Evolutionary conservation across 1,284 basidiomycete genomes (phyloP), one percentile per base, ranked within the genome.

Genomic region (Lentinula novae-zelandiae): DNA sequence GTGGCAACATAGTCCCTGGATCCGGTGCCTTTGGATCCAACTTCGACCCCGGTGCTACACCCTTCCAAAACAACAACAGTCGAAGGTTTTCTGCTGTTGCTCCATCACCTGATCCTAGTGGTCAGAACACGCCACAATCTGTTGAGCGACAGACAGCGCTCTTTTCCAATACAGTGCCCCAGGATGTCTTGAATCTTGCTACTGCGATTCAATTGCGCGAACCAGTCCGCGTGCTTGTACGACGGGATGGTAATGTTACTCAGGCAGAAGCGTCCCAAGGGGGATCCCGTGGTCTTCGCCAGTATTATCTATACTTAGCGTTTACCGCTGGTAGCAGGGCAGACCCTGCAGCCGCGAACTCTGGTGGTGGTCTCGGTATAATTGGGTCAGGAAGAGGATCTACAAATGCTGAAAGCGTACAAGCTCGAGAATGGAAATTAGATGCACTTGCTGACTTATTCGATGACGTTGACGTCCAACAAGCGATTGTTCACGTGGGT

Each of bases 381-480:
- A 95, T 95, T 65, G 95, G 95, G 17, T 94, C 93, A 27, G 93
- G 94, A 12, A 80, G 94, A 57, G 84, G 88, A 46, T 82, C 86
- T 3, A 84, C 86, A 10, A 92, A 79, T 72, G 89, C 92, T 12
- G 94, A 96, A 75, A 93, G 87, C 51, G 85, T 86, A 12, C 91
- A 94, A 71, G 95, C 95, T 40, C 85, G 93, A 64, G 96, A 98
- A 75, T 98, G 95, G 93, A 99, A 99, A 76, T 79, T 99, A 57
- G 96, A 99, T 70, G 95, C 95, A 15, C 81, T 99, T 39, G 88
- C 92, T 27, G 96, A 98, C 73, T 79, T 98, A 63, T 89, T 97
- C 66, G 94, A 96, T 55, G 96, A 98, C 71, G 84, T 93, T 13
- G 93, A 95, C 51, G 81, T 90, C 8, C 78, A 81, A 54, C 93